Evolutionary conservation across 352 stramenopile genomes (phyloP).

Genomic region (Phytophthora quininea): DNA sequence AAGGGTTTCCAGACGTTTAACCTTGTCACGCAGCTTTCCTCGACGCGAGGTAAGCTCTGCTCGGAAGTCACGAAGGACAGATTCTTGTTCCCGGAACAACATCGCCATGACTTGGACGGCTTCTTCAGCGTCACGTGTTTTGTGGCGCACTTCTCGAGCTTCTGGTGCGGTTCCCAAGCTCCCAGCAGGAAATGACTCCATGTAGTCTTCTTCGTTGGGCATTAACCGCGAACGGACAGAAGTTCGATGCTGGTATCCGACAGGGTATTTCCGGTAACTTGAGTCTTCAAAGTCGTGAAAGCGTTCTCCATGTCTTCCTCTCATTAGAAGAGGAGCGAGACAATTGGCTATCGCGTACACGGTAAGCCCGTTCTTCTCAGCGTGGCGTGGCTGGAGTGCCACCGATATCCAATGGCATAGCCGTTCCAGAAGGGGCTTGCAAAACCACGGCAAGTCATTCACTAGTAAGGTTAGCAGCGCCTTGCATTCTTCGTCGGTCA

Average conservation of each 20-base stretch:
- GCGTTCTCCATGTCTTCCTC: conserved; percentile 50
- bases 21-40: conserved; percentile 62
- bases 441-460: conserved; percentile 84
- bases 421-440: conserved; percentile 76
- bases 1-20: conserved; percentile 65
- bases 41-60: conserved; percentile 56
- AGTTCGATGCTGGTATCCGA: conserved; percentile 62
- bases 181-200: conserved; percentile 40
- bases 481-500: conserved; percentile 61
- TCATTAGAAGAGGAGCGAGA: conserved; percentile 70
- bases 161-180: conserved; percentile 41
- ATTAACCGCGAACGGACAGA: conserved; percentile 63
- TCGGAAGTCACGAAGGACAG: conserved; percentile 66
- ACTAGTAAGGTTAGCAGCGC: conserved; percentile 71
- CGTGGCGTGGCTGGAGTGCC: conserved; percentile 61
- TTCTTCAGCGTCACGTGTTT: conserved; percentile 69
- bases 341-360: conserved; percentile 70
- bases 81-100: conserved; percentile 65
- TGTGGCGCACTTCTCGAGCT: conserved; percentile 50
- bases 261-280: conserved; percentile 69
- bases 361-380: conserved; percentile 71
- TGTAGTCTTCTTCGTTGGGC: conserved; percentile 48
- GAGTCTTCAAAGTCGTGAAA: conserved; percentile 78
- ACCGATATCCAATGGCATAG: conserved; percentile 71
- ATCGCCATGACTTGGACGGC: conserved; percentile 67